phyloP scores from a whole-genome alignment of 1,284 basidiomycete genomes.

The Microbotryomycetes sp. region DNA sequence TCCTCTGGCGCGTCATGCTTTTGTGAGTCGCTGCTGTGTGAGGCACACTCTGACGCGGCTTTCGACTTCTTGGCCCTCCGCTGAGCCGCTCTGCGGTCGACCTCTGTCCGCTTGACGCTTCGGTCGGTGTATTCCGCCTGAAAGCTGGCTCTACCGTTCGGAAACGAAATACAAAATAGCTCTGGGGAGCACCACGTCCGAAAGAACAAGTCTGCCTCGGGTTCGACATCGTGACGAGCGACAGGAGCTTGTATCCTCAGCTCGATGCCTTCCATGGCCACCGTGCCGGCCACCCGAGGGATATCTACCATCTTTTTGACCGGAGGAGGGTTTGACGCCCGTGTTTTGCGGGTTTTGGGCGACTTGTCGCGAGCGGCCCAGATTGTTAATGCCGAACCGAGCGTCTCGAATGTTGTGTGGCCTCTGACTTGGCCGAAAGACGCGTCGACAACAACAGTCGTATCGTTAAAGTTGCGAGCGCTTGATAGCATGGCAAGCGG shows the following conservation, averaged over 20 bases:
- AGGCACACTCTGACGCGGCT: not conserved
- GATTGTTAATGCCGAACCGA: conserved; percentile 23
- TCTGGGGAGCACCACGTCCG: conserved; percentile 21
- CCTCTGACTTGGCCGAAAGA: conserved; percentile 28
- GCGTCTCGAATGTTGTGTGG: conserved; percentile 27
- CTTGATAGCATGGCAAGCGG: not conserved
- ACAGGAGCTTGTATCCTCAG: conserved; percentile 16
- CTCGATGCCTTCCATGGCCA: conserved; percentile 14
- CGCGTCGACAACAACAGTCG: conserved; percentile 21
- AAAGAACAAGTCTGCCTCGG: conserved; percentile 19
- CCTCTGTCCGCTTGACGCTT: conserved; percentile 15
- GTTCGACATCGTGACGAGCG: not conserved
- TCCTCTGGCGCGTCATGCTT: no score
- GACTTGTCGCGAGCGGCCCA: conserved; percentile 9
- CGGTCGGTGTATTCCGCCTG: conserved; percentile 17
- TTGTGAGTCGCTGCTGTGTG: no score
- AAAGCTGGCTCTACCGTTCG: conserved; percentile 11
- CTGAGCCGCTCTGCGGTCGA: conserved; percentile 11
- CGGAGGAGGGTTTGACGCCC: not conserved
- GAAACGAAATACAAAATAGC: conserved; percentile 21
- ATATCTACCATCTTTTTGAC: not conserved
- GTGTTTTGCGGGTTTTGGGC: not conserved
- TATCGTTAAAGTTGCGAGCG: conserved; percentile 17
- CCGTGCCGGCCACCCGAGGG: conserved; percentile 11
- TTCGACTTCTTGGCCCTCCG: not conserved